Evolutionary conservation across 108 stramenopile genomes (phyloP), one percentile per base, ranked within the genome.

Genomic region (Nannochloropsis salina): DNA sequence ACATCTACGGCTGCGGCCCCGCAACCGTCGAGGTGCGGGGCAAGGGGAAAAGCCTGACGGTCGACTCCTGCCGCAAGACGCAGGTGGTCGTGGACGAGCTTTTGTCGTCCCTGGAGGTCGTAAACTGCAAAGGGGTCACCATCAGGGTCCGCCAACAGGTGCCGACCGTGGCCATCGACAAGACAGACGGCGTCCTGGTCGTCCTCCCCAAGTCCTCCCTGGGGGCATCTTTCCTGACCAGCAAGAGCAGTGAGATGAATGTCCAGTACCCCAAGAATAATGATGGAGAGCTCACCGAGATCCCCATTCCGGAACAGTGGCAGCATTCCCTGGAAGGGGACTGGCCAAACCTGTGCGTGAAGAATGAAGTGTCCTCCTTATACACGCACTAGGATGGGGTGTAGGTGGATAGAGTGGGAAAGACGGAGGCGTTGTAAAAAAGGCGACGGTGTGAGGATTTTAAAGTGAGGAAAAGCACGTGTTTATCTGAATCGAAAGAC

Each of bases 221-320:
- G 82, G 84, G 80, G 82, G 93, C 84, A 90, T 95, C 92, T 12
- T 95, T 98, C 84, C 93, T 94, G 5, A 95, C 96, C 42, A 93
- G 94, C 51, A 86, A 85, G 88, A 94, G 94, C 88, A 93, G 92
- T 44, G 98, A 99, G 86, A 97, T 99, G 97, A 97, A 90, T 83
- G 92, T 98, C 82, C 92, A 91, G 82, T 97, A 95, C 93, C 96
- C 96, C 20, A 80, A 95, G 84, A 96, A 86, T 41, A 61, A 90
- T 10, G 95, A 94, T 15, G 96, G 94, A 85, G 92, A 95, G 44
- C 94, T 94, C 88, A 86, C 90, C 10, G 98, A 99, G 93, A 88
- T 93, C 74, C 96, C 97, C n/a, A 96, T 99, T 90, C 98, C 98
- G 18, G 98, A 99, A 87, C 98, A 98, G 90, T 98, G 96, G 87